Percentiles rank a stretch among this genome's conserved stretches.
Evolutionary conservation across 352 stramenopile species (phyloP).

Genomic region (Phytophthora quininea): DNA sequence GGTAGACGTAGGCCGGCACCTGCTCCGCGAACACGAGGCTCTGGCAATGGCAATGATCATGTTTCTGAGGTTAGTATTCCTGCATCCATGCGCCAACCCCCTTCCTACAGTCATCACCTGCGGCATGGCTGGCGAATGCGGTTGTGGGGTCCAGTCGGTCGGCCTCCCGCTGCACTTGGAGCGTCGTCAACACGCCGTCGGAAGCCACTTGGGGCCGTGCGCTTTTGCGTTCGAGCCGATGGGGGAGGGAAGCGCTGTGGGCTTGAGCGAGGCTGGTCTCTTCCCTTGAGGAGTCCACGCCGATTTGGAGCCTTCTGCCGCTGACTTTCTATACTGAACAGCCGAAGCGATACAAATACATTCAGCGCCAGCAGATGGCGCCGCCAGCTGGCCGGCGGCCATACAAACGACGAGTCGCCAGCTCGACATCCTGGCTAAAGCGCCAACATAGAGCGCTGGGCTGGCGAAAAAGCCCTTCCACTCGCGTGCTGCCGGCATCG

Average conservation of each 20-base stretch:
- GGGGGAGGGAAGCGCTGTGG: slow-evolving; percentile 2
- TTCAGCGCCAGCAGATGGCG: slow-evolving; percentile 25
- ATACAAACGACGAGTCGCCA: neutral
- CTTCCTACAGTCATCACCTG: slow-evolving; percentile 26
- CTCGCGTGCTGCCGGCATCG: neutral
- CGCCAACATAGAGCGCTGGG: neutral
- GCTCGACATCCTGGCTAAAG: neutral
- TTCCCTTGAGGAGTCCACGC: slow-evolving; percentile 27
- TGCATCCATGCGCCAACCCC: too few relatives aligned
- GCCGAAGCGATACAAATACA: slow-evolving; percentile 38
- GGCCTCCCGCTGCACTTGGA: neutral
- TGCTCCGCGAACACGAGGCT: slow-evolving; percentile 62
- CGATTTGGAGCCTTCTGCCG: slow-evolving; percentile 24
- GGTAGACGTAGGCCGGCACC: slow-evolving; percentile 68
- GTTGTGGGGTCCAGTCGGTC: neutral
- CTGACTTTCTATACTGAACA: slow-evolving; percentile 20
- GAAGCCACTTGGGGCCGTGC: neutral
- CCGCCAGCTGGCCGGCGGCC: slow-evolving; percentile 8
- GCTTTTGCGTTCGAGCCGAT: slow-evolving; percentile 9
- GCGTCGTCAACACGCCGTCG: neutral
- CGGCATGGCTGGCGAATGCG: slow-evolving; percentile 31
- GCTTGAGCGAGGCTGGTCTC: slow-evolving; percentile 14
- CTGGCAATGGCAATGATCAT: slow-evolving; percentile 19
- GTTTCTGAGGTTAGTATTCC: too few relatives aligned
- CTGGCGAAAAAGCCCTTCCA: neutral